These are phyloP conservation scores for Trifolium fragiferum DNA, from an alignment of 306 rosid species.

Conservation along the genomic window DNA sequence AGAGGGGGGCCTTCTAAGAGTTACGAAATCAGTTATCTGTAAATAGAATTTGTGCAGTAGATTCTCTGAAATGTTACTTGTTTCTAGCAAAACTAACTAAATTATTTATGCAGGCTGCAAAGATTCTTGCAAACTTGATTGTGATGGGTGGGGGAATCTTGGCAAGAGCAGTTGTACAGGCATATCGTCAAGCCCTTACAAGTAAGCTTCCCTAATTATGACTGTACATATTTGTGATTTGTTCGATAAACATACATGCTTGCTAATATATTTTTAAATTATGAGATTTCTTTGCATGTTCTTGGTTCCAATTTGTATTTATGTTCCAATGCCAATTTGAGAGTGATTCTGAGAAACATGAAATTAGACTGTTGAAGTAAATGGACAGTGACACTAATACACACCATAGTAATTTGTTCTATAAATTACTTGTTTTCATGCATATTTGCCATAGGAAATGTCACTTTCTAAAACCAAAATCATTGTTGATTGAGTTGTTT, in stretches of 20 bases:
- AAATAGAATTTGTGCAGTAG: not conserved
- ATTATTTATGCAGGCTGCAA: conserved; percentile 70
- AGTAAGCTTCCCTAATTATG: conserved; percentile 55
- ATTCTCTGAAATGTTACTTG: not conserved
- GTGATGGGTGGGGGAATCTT: conserved; percentile 82
- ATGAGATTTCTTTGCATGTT: not conserved
- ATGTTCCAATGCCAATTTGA: not conserved
- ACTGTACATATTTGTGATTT: conserved; percentile 20
- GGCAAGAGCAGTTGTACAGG: conserved; percentile 80
- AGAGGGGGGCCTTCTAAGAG: not conserved
- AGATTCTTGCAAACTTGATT: conserved; percentile 77
- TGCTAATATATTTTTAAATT: conserved; percentile 8
- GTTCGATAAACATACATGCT: not conserved
- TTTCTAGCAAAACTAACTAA: not conserved
- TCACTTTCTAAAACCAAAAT: conserved; percentile 8
- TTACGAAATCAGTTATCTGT: conserved; percentile 1
- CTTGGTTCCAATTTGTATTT: not conserved
- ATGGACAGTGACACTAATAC: not conserved
- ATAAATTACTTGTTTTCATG: conserved; percentile 1
- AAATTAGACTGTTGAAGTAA: not conserved
- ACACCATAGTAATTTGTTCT: not conserved
- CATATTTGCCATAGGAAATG: not conserved
- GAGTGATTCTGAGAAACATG: not conserved
- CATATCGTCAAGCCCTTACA: conserved; percentile 83
- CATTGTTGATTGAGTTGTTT: not conserved